Evolutionary conservation across 352 stramenopile species (phyloP).

Genomic region (Phytophthora agathidicida): DNA sequence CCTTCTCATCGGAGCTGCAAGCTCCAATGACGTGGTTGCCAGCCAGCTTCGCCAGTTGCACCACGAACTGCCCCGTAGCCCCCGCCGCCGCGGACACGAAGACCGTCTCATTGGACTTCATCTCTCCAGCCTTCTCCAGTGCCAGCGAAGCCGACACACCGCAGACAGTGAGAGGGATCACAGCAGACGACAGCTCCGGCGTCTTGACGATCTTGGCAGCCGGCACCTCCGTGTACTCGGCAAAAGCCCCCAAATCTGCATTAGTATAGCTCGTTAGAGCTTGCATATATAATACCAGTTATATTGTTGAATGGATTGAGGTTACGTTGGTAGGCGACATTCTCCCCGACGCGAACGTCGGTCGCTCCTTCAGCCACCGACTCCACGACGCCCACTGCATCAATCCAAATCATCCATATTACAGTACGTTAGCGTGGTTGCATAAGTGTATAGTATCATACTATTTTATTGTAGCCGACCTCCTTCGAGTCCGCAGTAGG

Average conservation of each 20-base stretch:
- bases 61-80: slow-evolving; percentile 78
- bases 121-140: slow-evolving; percentile 58
- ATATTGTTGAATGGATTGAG: background rate
- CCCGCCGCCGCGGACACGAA: slow-evolving; percentile 48
- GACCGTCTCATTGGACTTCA: slow-evolving; percentile 47
- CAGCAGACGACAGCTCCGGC: slow-evolving; percentile 20
- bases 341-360: slow-evolving; percentile 42
- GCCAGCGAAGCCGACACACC: slow-evolving; percentile 54
- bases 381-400: slow-evolving; percentile 43
- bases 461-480: slow-evolving; percentile 8
- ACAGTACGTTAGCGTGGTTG: slow-evolving; percentile 3
- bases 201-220: slow-evolving; percentile 36
- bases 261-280: background rate
- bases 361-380: slow-evolving; percentile 45
- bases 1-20: slow-evolving; percentile 77
- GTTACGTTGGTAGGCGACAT: slow-evolving; percentile 50
- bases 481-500: slow-evolving; percentile 39
- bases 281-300: too few species aligned
- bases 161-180: slow-evolving; percentile 47
- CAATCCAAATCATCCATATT: background rate
- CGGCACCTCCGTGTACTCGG: slow-evolving; percentile 53
- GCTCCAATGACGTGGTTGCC: slow-evolving; percentile 64
- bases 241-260: slow-evolving; percentile 54
- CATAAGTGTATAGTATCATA: too few species aligned
- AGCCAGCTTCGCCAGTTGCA: slow-evolving; percentile 77